A percentile compares a stretch with the other conserved stretches of the same genome.
Conservation (phyloP, 768 basidiomycete species). For the Tulasnella sp. region DNA sequence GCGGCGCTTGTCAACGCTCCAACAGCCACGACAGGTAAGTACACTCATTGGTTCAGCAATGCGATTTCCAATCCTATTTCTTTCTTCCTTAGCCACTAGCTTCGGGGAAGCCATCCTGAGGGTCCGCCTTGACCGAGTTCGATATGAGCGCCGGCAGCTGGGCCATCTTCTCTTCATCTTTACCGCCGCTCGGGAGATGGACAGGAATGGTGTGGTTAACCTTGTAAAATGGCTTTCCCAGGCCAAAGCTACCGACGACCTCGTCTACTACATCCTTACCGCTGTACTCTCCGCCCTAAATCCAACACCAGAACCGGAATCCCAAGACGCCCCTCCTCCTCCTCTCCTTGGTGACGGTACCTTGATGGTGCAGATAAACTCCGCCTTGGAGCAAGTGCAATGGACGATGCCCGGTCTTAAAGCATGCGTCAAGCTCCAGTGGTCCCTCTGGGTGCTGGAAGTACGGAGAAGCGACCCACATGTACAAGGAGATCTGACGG, state of each 20-base stretch:
- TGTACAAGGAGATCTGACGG: constrained; percentile 43
- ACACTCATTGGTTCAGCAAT: constrained; percentile 10
- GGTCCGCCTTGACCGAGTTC: constrained; percentile 67
- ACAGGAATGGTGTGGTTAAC: constrained; percentile 56
- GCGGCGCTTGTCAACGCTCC: constrained; percentile 58
- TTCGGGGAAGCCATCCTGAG: constrained; percentile 65
- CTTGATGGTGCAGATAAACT: constrained; percentile 30
- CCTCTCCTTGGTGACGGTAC: constrained; percentile 41
- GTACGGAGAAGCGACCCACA: constrained; percentile 63
- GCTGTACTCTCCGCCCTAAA: constrained; percentile 65
- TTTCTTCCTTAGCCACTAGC: constrained; percentile 36
- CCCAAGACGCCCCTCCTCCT: constrained; percentile 46
- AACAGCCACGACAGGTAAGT: constrained; percentile 54
- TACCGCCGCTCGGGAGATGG: constrained; percentile 59
- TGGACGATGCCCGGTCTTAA: constrained; percentile 74
- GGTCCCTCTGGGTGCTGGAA: constrained; percentile 81
- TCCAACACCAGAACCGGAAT: constrained; percentile 42
- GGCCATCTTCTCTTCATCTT: constrained; percentile 61
- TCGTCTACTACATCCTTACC: constrained; percentile 66
- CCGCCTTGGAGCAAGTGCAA: constrained; percentile 37
- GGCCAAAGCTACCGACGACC: constrained; percentile 56
- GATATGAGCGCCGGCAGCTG: constrained; percentile 67
- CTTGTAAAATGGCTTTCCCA: constrained; percentile 64
- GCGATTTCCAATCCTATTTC: constrained; percentile 37
- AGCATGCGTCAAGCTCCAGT: constrained; percentile 72